phyloP scores from a whole-genome alignment of 805 yeast species.

The Nakazawaea sp. region DNA sequence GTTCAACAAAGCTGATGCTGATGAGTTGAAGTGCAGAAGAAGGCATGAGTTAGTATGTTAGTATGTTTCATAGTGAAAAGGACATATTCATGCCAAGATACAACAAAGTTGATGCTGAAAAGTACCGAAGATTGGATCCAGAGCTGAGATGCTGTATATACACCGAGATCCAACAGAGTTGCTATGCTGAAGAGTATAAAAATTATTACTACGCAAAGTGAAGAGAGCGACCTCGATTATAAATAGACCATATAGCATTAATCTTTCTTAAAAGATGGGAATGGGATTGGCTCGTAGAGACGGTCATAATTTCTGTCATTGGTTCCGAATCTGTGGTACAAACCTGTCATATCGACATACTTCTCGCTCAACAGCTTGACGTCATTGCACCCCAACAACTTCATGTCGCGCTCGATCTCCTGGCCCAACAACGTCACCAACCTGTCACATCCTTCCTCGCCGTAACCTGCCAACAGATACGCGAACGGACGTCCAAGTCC shows the following conservation, averaged over 20 bases:
- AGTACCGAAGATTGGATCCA: too few relatives aligned
- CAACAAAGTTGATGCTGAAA: too few relatives aligned
- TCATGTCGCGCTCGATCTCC: constrained; percentile 22
- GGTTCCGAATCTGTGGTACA: constrained; percentile 26
- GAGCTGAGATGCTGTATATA: too few relatives aligned
- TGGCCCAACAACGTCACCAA: constrained; percentile 20
- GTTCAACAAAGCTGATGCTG: constrained; percentile 75
- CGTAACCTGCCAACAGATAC: constrained; percentile 47
- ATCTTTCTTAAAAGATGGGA: constrained; percentile 38
- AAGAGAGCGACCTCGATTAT: too few relatives aligned
- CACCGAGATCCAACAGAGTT: too few relatives aligned
- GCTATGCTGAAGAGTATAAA: too few relatives aligned
- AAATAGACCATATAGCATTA: background rate
- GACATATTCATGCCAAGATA: too few relatives aligned
- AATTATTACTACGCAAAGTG: too few relatives aligned
- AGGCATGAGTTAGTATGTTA: too few relatives aligned
- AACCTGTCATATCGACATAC: constrained; percentile 20
- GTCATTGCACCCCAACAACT: constrained; percentile 22
- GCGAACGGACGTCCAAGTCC: constrained; percentile 15
- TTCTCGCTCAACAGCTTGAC: constrained; percentile 21
- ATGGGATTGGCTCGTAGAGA: constrained; percentile 50
- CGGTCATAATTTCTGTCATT: constrained; percentile 44
- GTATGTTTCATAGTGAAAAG: too few relatives aligned
- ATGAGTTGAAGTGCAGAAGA: too few relatives aligned
- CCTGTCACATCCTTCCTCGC: constrained; percentile 28